Evolutionary conservation across 192 early-diverging fungal species (phyloP), one percentile per base, ranked within the genome.

Genomic region (Chytriomyces hyalinus): DNA sequence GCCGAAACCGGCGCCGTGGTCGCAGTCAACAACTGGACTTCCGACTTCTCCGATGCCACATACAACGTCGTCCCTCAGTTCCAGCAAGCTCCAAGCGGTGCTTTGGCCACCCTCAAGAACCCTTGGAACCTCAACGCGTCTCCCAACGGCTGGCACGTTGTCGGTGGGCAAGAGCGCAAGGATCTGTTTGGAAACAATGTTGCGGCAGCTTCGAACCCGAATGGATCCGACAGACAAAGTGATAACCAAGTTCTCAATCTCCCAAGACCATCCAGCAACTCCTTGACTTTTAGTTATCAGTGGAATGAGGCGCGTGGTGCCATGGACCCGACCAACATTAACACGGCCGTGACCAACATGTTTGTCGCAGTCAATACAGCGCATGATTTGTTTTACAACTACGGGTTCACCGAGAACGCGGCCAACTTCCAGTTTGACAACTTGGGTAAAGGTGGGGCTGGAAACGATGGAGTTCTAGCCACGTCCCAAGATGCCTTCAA

Each of bases 381-480:
- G 60, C 91, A 92, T 79, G 84, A 92, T 84, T 78, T 85, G 51
- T 78, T 95, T 57, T 94, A 94, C 80, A 82, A 88, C 53, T 86
- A 83, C 66, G 82, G 82, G 9, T 83, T 83, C 46, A 75, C 61
- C 26, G 82, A 83, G 49, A 45, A 20, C 6, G 65, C 82, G 15
- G 82, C 78, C 13, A 83, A 83, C 77, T 83, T 83, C 78, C 83
- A 84, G 62, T 51, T 24, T 60, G 51, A 50, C 11, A 84, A 84
- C 78, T 67, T 83, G 61, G 78, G 75, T n/a, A 75, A 77, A 49
- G 83, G 83, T 44, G 83, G 83, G 7, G 13, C 8, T 5, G 83
- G 57, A 7, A 59, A 65, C 60, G 89, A 91, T 72, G 81, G 85
- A 75, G 83, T 87, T 65, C 87, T 89, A 77, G 81, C 82, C 22